phyloP scores from a whole-genome alignment of 176 grass and related monocot genomes.

The Cenchrus purpureus region DNA sequence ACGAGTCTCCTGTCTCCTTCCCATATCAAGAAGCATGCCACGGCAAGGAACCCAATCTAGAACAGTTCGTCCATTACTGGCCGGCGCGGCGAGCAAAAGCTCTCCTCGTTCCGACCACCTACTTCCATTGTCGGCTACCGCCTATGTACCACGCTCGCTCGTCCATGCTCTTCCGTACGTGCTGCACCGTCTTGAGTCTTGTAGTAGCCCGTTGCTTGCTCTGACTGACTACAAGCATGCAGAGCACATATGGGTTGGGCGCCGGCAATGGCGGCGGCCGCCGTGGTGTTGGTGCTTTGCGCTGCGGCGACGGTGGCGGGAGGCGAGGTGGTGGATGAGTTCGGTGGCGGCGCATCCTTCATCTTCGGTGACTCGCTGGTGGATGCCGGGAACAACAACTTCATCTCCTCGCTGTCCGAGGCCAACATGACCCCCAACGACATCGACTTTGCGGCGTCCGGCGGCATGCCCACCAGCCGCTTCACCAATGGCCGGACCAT shows the following conservation, averaged over 20 bases:
- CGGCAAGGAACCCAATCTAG: background rate
- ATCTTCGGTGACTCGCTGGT: constrained; percentile 94
- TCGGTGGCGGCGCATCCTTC: constrained; percentile 63
- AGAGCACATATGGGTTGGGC: background rate
- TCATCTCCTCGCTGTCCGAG: constrained; percentile 70
- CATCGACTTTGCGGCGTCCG: constrained; percentile 91
- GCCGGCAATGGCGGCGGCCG: background rate
- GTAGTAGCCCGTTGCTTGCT: background rate
- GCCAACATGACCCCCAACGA: constrained; percentile 87
- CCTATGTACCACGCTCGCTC: background rate
- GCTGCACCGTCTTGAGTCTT: background rate
- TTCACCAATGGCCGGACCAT: constrained; percentile 96
- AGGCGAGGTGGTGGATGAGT: constrained; percentile 26
- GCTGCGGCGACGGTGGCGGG: background rate
- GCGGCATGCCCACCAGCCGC: constrained; percentile 74
- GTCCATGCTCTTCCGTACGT: background rate
- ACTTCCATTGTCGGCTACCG: background rate
- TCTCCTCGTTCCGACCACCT: constrained; percentile 6
- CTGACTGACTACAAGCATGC: background rate
- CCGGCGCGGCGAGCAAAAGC: background rate
- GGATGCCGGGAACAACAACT: constrained; percentile 96
- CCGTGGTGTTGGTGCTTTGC: constrained; percentile 12
- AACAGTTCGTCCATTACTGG: background rate
- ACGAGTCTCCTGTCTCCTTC: background rate
- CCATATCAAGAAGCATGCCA: constrained; percentile 26